Percentiles rank a stretch among this genome's conserved stretches.
Evolutionary conservation across 192 early-diverging fungal genomes (phyloP).

Genomic region (Paraglomus brasilianum): DNA sequence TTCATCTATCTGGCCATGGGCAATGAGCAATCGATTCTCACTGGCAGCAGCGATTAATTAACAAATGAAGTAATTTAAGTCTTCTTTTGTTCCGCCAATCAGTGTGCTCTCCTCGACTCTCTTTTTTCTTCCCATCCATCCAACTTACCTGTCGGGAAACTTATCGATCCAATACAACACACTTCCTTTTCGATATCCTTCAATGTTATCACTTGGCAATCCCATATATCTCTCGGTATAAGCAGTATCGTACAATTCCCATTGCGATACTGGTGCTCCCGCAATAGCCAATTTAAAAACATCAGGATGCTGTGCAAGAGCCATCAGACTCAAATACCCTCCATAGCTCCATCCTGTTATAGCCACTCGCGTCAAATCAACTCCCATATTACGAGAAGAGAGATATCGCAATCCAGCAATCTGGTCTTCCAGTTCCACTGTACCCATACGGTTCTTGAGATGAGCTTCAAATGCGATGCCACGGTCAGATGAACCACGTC

Average conservation of each 20-base stretch:
- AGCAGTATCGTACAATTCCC: conserved; percentile 73
- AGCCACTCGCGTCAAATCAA: conserved; percentile 62
- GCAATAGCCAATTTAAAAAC: conserved; percentile 65
- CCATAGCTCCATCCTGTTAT: conserved; percentile 78
- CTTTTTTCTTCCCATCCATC: too few species aligned
- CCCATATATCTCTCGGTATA: conserved; percentile 77
- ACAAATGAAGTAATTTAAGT: neutral
- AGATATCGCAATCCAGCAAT: conserved; percentile 55
- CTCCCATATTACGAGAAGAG: conserved; percentile 40
- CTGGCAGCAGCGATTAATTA: conserved; percentile 28
- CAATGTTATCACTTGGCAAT: conserved; percentile 42
- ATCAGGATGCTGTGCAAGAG: conserved; percentile 54
- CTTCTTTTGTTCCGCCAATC: too few species aligned
- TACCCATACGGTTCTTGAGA: conserved; percentile 54
- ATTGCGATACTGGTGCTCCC: conserved; percentile 71
- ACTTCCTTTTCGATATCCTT: conserved; percentile 52
- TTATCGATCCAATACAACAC: conserved; percentile 48
- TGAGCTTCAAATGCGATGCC: conserved; percentile 61
- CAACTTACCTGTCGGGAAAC: conserved; percentile 58
- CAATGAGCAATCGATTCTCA: conserved; percentile 62
- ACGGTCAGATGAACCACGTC: conserved; percentile 63
- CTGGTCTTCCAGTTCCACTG: conserved; percentile 62
- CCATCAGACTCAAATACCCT: conserved; percentile 69
- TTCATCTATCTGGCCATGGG: conserved; percentile 74
- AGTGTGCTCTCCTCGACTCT: too few species aligned